Conservation (phyloP, 768 basidiomycete genomes). For the Xerocomus brunneocitrinus region DNA sequence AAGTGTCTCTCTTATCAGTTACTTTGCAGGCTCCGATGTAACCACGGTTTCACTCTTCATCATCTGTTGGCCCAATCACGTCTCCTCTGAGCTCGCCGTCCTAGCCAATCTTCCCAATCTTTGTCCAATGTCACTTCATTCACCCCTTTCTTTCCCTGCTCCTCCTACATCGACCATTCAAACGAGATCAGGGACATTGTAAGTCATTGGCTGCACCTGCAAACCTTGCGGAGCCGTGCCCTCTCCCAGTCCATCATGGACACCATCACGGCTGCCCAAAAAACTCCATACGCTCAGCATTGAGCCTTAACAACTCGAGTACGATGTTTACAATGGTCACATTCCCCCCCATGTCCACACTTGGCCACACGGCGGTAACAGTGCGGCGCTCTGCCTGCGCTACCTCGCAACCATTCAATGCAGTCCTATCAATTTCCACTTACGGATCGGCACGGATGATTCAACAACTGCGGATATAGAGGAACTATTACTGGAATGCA, state of each 20-base stretch:
- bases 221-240: too few relatives aligned
- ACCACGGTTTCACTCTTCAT: too few relatives aligned
- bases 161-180: too few relatives aligned
- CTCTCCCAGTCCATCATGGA: too few relatives aligned
- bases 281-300: constrained; percentile 20
- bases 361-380: constrained; percentile 23
- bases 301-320: constrained; percentile 24
- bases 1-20: not conserved
- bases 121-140: too few relatives aligned
- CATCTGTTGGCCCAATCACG: too few relatives aligned
- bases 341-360: constrained; percentile 17
- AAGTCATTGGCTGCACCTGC: too few relatives aligned
- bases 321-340: constrained; percentile 15
- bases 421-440: too few relatives aligned
- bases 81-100: too few relatives aligned
- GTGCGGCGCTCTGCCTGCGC: constrained; percentile 15
- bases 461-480: constrained; percentile 17
- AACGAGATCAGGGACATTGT: too few relatives aligned
- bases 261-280: constrained; percentile 3
- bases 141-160: too few relatives aligned
- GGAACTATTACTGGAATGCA: constrained; percentile 7
- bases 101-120: too few relatives aligned
- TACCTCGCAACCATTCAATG: constrained; percentile 19
- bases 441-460: constrained; percentile 26
- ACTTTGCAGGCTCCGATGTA: not conserved